Base-by-base conservation (phyloP, 768 basidiomycete species). In the Suillus cothurnatus region DNA sequence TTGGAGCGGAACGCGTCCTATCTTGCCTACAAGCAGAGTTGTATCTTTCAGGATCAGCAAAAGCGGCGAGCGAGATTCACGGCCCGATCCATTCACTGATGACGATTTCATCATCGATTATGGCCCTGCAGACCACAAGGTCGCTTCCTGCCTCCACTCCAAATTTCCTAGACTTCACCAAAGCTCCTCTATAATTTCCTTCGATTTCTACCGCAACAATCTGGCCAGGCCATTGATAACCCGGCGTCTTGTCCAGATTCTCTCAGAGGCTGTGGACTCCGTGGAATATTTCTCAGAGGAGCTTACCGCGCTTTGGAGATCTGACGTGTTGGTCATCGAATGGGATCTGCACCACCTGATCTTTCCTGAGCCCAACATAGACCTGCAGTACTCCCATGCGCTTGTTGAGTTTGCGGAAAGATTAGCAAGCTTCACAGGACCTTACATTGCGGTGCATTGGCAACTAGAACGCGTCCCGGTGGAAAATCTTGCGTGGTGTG, bases 371-470 rank as follows among this genome's bases (percentile, higher is more conserved):
- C 70, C 69, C 28, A 28, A 11, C 8, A 34, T 73, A 34, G 56
- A 62, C 32, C 77, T 86, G 39, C 74, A 79, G 45, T 88, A 88
- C 70, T 78, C 87, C 4, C 69, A 74, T 0, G 68, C 52, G 1
- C 81, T 88, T 61, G 73, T 77, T 45, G 72, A 74, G 12, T 77
- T 88, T 11, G 84, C 84, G 0, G 67, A 71, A 9, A 69, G 67
- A 38, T 70, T 87, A 53, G 69, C 76, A 0, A 71, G 74, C 0
- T 76, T 79, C 23, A 63, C 78, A 0, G 68, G 69, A 1, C 79
- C 82, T 0, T 88, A 83, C 71, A 69, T 83, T 4, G 82, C 79
- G 0, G 80, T 89, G 9, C 84, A 88, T 68, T 89, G 86, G 87
- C 76, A 84, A 26, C 85, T 85, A 79, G 86, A 88, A 67, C 83